phyloP scores from a whole-genome alignment of 2,329 filamentous ascomycete genomes.

The Xylaria sp. region DNA sequence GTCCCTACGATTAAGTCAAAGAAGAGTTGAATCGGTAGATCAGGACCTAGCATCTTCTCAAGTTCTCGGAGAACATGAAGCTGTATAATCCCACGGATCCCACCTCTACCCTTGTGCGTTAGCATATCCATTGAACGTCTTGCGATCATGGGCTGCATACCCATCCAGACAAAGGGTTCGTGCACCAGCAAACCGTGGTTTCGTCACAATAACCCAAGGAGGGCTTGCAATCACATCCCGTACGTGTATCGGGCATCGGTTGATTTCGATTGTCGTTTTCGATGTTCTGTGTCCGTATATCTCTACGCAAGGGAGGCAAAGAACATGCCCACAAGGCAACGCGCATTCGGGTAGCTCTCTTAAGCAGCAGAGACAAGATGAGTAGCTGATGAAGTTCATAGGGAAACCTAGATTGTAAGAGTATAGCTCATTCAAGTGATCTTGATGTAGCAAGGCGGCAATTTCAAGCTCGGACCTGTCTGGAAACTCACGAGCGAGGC shows the following conservation, averaged over 20 bases:
- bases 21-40: slow-evolving; percentile 49
- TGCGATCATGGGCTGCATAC: slow-evolving; percentile 34
- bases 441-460: slow-evolving; percentile 48
- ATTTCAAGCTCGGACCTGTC: slow-evolving; percentile 48
- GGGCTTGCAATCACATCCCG: slow-evolving; percentile 48
- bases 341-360: slow-evolving; percentile 50
- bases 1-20: slow-evolving; percentile 51
- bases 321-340: slow-evolving; percentile 49
- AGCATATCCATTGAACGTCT: not conserved
- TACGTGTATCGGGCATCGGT: slow-evolving; percentile 48
- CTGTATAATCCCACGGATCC: slow-evolving; percentile 47
- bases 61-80: slow-evolving; percentile 48
- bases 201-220: slow-evolving; percentile 48
- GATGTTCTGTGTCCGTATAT: slow-evolving; percentile 49
- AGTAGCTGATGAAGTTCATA: slow-evolving; percentile 48
- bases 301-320: slow-evolving; percentile 49
- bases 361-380: slow-evolving; percentile 50
- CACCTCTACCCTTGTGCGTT: slow-evolving; percentile 42
- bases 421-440: slow-evolving; percentile 49
- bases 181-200: slow-evolving; percentile 47
- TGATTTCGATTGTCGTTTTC: slow-evolving; percentile 50
- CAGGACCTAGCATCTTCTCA: slow-evolving; percentile 48
- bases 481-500: slow-evolving; percentile 47
- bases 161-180: slow-evolving; percentile 49
- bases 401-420: slow-evolving; percentile 47